Percentiles rank a stretch among this genome's conserved stretches.
Evolutionary conservation across 805 yeast species (phyloP).

Genomic region (Hemisphaericaspora nanyangensis): DNA sequence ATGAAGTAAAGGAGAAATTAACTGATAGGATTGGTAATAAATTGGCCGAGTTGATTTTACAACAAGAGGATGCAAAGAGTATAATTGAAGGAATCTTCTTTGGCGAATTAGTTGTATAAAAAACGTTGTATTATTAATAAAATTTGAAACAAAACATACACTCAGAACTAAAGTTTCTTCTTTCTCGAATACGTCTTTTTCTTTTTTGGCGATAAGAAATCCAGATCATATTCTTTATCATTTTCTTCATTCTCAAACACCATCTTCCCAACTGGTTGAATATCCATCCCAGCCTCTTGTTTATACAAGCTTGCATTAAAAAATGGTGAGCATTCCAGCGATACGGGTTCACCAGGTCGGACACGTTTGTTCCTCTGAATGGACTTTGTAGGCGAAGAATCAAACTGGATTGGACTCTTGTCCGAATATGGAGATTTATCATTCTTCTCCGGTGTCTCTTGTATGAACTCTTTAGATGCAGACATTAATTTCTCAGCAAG

Average conservation of each 20-base stretch:
- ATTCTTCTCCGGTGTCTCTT: not conserved
- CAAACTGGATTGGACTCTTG: constrained; percentile 4
- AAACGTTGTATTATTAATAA: constrained; percentile 5
- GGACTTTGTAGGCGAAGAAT: constrained; percentile 5
- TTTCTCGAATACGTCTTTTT: constrained; percentile 3
- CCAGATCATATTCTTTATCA: constrained; percentile 1
- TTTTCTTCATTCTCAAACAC: not conserved
- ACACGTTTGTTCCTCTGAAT: not conserved
- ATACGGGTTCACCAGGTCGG: constrained; percentile 35
- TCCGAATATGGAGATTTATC: constrained; percentile 3
- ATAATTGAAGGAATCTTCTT: constrained; percentile 66
- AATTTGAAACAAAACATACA: not conserved
- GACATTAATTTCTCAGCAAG: not conserved
- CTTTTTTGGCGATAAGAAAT: not conserved
- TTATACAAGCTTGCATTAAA: constrained; percentile 14
- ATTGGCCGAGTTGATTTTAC: constrained; percentile 47
- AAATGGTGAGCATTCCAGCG: constrained; percentile 35
- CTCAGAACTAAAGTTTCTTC: not conserved
- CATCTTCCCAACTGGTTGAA: not conserved
- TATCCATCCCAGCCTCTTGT: not conserved
- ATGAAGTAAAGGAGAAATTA: constrained; percentile 39
- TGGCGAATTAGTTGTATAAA: constrained; percentile 47
- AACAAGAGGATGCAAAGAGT: constrained; percentile 45
- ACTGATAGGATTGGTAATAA: constrained; percentile 57
- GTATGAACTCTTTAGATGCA: not conserved